phyloP scores from a whole-genome alignment of 805 yeast species.

The Debaryomyces castellii region DNA sequence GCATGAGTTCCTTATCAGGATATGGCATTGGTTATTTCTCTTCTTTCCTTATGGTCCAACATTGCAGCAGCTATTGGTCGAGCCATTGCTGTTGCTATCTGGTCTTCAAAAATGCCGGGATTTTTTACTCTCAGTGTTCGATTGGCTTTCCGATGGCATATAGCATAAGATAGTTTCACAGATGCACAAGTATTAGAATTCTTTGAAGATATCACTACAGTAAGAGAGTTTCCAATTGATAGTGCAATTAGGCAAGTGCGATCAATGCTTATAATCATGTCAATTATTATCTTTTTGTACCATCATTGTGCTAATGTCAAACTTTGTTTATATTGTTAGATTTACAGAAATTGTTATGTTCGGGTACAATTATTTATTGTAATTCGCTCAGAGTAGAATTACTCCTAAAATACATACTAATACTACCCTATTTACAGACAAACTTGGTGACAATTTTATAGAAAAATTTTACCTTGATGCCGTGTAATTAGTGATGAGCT shows the following conservation, averaged over 20 bases:
- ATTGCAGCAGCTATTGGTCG: conserved; percentile 41
- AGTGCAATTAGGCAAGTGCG: conserved; percentile 25
- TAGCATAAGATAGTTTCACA: conserved; percentile 15
- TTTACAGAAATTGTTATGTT: too few species aligned
- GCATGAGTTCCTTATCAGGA: conserved; percentile 42
- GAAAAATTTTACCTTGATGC: too few species aligned
- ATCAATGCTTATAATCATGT: conserved; percentile 30
- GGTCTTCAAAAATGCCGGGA: conserved; percentile 25
- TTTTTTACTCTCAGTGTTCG: too few species aligned
- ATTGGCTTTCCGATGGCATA: too few species aligned
- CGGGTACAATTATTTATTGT: too few species aligned
- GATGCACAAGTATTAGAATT: conserved; percentile 17
- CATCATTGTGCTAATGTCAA: conserved; percentile 27
- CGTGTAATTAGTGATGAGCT: too few species aligned
- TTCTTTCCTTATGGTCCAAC: conserved; percentile 29
- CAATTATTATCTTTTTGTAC: conserved; percentile 23
- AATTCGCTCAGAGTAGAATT: too few species aligned
- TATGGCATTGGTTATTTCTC: conserved; percentile 38
- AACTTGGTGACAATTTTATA: too few species aligned
- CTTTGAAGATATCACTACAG: conserved; percentile 20
- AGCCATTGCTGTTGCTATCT: conserved; percentile 39
- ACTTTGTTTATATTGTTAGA: too few species aligned
- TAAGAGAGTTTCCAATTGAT: conserved; percentile 22
- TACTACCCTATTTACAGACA: too few species aligned
- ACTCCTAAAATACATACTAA: too few species aligned